Base-by-base conservation (phyloP, 805 yeast species). In the Kazachstania psychrophila region DNA sequence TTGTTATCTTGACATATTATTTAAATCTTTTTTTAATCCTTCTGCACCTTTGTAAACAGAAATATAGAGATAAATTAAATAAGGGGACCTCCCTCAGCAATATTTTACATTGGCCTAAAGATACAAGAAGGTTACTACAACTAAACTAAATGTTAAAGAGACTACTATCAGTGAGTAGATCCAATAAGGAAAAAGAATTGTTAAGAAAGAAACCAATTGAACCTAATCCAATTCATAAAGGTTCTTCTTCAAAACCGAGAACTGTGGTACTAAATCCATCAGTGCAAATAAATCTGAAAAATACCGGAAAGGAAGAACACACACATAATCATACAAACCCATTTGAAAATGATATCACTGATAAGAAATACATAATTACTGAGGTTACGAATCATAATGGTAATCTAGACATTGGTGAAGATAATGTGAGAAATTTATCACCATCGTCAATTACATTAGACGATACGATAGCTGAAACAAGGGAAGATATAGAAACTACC, bases 161-260 rank as follows among this genome's bases (percentile, higher is more conserved):
- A 40, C 44, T 51, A 48, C 37, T 50, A 11, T 46, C 51, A 4
- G 40, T 41, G 5, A 45, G 38, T 16, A 45, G 37, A 19, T 23
- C 42, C 3, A 20, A 19, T 36, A 33, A 37, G 34, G 38, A 35
- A 17, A 35, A 23, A 22, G 38, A 33, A 14, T 22, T 24, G 13
- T 28, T 61, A 40, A 77, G 76, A 10, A 49, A 85, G 84, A 23
- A 17, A 8, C 11, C 13, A 12, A 16, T 6, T 31, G 15, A 23
- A 23, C 24, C 24, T 11, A 8, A 11, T 23, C 10, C 11, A 9
- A 23, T 23, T 8, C 8, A 23, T 23, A 11, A 8, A 11, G 24
- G 24, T 23, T 8, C 8, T 23, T 23, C 24, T 28, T 17, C 31
- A 28, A 28, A 28, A 28, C 31, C 31, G 3, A 28, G 31, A 28